phyloP scores from a whole-genome alignment of 1,139 yeast genomes.

The Taphrina populina region DNA sequence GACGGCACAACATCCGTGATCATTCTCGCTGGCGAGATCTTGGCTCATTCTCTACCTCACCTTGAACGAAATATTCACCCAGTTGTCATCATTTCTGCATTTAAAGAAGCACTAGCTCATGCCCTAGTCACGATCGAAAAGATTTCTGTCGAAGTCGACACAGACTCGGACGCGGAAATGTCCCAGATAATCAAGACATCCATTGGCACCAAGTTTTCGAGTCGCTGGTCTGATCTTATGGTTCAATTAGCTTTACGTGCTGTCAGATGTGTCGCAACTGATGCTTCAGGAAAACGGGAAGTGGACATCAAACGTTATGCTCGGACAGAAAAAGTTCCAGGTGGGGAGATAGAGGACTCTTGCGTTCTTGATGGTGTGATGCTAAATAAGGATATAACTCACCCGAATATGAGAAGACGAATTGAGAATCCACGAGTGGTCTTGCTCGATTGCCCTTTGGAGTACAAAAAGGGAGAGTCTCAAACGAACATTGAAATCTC shows the following conservation, averaged over 20 bases:
- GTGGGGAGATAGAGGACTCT: conserved; percentile 91
- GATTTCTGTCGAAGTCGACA: conserved; percentile 82
- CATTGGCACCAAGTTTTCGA: conserved; percentile 92
- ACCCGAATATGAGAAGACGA: conserved; percentile 91
- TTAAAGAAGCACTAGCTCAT: conserved; percentile 85
- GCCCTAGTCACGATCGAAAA: conserved; percentile 84
- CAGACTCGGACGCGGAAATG: conserved; percentile 82
- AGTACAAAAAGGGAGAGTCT: conserved; percentile 97
- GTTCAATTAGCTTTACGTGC: conserved; percentile 84
- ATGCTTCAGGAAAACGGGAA: conserved; percentile 67
- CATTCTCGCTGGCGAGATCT: conserved; percentile 89
- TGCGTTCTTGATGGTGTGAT: conserved; percentile 86
- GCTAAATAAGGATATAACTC: conserved; percentile 94
- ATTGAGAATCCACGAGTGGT: conserved; percentile 87
- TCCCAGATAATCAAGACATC: conserved; percentile 80
- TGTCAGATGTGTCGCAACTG: conserved; percentile 74
- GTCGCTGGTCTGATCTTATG: conserved; percentile 90
- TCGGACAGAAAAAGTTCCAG: conserved; percentile 92
- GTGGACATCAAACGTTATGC: conserved; percentile 92
- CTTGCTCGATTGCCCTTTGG: conserved; percentile 91
- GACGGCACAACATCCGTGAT: conserved; percentile 40
- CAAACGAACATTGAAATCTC: conserved; percentile 97
- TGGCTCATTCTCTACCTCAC: conserved; percentile 93
- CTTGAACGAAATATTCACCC: conserved; percentile 94
- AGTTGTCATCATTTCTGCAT: conserved; percentile 89